These are phyloP conservation scores for Alternaria dauci DNA, from an alignment of 2,329 filamentous ascomycete genomes.

Conservation along the genomic window DNA sequence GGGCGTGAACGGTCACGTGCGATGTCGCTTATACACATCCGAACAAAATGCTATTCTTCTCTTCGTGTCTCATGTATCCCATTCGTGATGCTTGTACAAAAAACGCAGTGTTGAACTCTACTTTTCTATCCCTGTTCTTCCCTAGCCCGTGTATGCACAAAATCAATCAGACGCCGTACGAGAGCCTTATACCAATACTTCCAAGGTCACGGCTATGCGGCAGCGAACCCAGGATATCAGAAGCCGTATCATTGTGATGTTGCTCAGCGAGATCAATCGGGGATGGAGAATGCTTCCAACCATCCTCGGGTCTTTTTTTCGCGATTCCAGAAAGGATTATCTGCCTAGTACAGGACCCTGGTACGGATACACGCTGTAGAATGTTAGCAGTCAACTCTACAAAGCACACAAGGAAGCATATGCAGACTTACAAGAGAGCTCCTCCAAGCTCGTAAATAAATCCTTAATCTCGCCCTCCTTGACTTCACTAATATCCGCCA, in stretches of 20 bases:
- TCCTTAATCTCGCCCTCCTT: conserved; percentile 82
- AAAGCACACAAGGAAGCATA: neutral
- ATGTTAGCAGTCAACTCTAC: neutral
- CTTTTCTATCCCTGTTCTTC: neutral
- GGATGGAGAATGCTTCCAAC: neutral
- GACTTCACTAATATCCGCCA: conserved; percentile 96
- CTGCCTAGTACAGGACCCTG: conserved; percentile 54
- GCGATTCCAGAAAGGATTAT: neutral
- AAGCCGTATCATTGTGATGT: neutral
- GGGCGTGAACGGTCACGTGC: no score
- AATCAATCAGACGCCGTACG: conserved; percentile 44
- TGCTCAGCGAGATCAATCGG: neutral
- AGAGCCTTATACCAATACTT: conserved; percentile 41
- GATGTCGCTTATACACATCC: no score
- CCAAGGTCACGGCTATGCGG: conserved; percentile 13
- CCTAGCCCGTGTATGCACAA: neutral
- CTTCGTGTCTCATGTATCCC: neutral
- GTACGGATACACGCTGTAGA: conserved; percentile 54
- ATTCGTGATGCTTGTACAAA: neutral
- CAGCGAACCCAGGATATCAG: conserved; percentile 9
- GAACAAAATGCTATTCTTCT: no score
- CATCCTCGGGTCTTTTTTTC: neutral
- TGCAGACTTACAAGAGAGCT: conserved; percentile 73
- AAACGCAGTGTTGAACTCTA: conserved; percentile 1
- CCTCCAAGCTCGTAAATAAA: conserved; percentile 83